These are phyloP conservation scores for Exophiala sp. DNA, from an alignment of 2,329 filamentous ascomycete species.

Conservation along the genomic window DNA sequence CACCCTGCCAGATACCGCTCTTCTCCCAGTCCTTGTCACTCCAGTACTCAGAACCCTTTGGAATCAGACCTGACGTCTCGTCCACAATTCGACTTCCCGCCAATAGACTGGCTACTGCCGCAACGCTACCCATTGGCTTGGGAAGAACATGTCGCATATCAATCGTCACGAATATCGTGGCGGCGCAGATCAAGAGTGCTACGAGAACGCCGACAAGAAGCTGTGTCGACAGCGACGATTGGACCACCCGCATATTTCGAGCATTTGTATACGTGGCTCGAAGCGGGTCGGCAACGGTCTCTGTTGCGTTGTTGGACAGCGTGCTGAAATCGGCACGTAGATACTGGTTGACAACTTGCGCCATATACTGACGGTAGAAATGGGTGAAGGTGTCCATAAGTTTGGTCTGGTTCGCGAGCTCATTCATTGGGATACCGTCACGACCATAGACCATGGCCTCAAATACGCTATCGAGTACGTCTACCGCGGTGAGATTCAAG, in stretches of 20 bases:
- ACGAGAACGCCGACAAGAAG: constrained; percentile 19
- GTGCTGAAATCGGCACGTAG: constrained; percentile 16
- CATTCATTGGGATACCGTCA: constrained; percentile 16
- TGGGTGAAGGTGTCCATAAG: constrained; percentile 17
- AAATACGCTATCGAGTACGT: constrained; percentile 11
- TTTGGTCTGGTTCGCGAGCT: constrained; percentile 12
- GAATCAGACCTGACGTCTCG: constrained; percentile 16
- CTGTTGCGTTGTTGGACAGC: constrained; percentile 18
- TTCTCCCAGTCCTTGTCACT: constrained; percentile 21
- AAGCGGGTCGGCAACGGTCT: constrained; percentile 15
- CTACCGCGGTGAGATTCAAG: constrained; percentile 10
- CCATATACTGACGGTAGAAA: constrained; percentile 20
- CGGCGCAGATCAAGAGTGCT: constrained; percentile 16
- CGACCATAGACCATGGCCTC: constrained; percentile 21
- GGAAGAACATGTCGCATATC: constrained; percentile 22
- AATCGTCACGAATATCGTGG: constrained; percentile 16
- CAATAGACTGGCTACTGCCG: constrained; percentile 20
- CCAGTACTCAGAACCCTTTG: constrained; percentile 20
- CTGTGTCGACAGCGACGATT: constrained; percentile 17
- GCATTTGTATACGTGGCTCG: constrained; percentile 12
- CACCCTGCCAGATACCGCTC: constrained; percentile 18
- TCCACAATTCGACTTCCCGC: constrained; percentile 21
- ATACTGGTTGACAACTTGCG: constrained; percentile 12
- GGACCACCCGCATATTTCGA: constrained; percentile 9
- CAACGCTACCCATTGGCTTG: constrained; percentile 20